phyloP scores from a whole-genome alignment of 495 filamentous ascomycete species.

The Talaromyces proteolyticus region DNA sequence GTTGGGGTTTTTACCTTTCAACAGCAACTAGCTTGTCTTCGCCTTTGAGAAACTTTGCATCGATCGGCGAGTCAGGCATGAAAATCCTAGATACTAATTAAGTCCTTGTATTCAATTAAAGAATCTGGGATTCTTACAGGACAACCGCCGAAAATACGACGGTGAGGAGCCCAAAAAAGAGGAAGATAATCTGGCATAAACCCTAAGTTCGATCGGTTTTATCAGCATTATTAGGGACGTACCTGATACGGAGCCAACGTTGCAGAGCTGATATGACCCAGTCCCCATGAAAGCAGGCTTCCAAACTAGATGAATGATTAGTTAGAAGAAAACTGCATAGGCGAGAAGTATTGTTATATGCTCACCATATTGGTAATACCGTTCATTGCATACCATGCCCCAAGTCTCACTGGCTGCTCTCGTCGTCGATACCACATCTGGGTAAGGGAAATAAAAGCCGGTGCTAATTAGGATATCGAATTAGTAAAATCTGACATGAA shows the following conservation, averaged over 20 bases:
- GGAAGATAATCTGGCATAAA: conserved; percentile 41
- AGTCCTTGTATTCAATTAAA: neutral
- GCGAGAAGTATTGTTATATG: neutral
- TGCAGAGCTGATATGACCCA: conserved; percentile 51
- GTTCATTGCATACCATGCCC: conserved; percentile 58
- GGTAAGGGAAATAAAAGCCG: conserved; percentile 53
- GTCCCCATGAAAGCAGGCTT: conserved; percentile 49
- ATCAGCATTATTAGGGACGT: neutral
- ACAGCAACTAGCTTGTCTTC: conserved; percentile 57
- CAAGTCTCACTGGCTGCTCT: conserved; percentile 53
- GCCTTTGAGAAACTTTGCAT: conserved; percentile 51
- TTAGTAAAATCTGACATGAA: neutral
- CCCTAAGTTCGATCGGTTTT: neutral
- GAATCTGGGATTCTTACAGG: conserved; percentile 19
- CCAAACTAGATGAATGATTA: conserved; percentile 21
- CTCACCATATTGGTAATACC: conserved; percentile 47
- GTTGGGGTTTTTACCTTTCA: conserved; percentile 32
- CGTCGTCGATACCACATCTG: conserved; percentile 59
- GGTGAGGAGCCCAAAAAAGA: conserved; percentile 49
- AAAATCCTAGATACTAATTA: conserved; percentile 23
- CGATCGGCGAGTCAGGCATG: conserved; percentile 56
- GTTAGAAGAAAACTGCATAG: neutral
- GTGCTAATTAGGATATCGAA: conserved; percentile 36
- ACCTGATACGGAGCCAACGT: conserved; percentile 52
- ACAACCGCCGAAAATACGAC: conserved; percentile 40